Percentiles rank a stretch among this genome's conserved stretches.
These are phyloP conservation scores for Backusella morwellensis DNA, from an alignment of 192 early-diverging fungal species.

Conservation along the genomic window DNA sequence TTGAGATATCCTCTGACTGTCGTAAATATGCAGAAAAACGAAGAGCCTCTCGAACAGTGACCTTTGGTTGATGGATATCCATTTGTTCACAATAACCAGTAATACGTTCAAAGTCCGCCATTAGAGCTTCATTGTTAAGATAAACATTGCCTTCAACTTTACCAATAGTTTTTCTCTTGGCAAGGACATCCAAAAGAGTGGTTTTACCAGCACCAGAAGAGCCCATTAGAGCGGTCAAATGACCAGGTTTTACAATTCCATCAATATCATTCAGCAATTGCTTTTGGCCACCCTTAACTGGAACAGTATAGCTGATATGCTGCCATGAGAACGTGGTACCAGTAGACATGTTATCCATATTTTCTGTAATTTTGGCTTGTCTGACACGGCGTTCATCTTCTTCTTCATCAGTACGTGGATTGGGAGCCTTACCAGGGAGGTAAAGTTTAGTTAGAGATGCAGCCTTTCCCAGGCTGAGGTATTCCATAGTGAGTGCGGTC, in stretches of 20 bases:
- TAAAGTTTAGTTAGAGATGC: slow-evolving; percentile 52
- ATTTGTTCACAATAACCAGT: slow-evolving; percentile 89
- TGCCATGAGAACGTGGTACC: slow-evolving; percentile 61
- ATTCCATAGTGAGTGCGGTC: slow-evolving; percentile 57
- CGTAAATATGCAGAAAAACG: slow-evolving; percentile 77
- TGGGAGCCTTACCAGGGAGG: slow-evolving; percentile 38
- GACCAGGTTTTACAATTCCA: slow-evolving; percentile 73
- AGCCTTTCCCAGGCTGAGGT: slow-evolving; percentile 56
- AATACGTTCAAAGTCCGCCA: slow-evolving; percentile 53
- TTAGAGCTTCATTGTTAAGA: slow-evolving; percentile 48
- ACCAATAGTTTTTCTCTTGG: slow-evolving; percentile 72
- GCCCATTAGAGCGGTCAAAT: slow-evolving; percentile 89
- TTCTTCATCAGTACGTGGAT: slow-evolving; percentile 21
- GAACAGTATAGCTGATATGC: slow-evolving; percentile 66
- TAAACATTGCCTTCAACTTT: slow-evolving; percentile 58
- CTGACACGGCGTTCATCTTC: slow-evolving; percentile 26
- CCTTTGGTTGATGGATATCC: slow-evolving; percentile 79
- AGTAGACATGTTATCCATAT: slow-evolving; percentile 40
- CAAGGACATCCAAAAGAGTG: slow-evolving; percentile 70
- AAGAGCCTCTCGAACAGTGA: slow-evolving; percentile 92
- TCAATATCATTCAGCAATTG: slow-evolving; percentile 66
- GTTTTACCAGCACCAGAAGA: slow-evolving; percentile 91
- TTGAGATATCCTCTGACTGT: slow-evolving; percentile 51
- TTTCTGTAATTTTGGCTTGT: slow-evolving; percentile 37
- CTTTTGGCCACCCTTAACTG: slow-evolving; percentile 55